A percentile compares a stretch with the other conserved stretches of the same genome.
Evolutionary conservation across 352 stramenopile genomes (phyloP).

Genomic region (Blastocystis sp.): DNA sequence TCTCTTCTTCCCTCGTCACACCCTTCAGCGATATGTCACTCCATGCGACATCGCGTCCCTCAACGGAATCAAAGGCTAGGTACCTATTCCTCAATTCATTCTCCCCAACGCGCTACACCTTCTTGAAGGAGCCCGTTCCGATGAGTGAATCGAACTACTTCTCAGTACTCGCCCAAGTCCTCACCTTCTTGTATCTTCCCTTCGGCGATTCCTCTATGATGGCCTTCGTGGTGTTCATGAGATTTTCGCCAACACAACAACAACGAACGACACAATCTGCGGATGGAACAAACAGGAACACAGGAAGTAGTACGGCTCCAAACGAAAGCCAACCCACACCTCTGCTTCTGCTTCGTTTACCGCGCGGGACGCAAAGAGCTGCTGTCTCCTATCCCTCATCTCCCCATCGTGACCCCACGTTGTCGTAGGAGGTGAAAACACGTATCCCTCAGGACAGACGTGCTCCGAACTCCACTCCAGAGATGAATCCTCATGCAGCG

Average conservation of each 20-base stretch:
- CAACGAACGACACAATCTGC: too few species aligned
- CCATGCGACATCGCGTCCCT: conserved; percentile 98
- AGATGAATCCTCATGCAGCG: not conserved
- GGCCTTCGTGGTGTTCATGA: conserved; percentile 10
- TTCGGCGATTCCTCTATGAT: conserved; percentile 51
- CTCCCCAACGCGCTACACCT: conserved; percentile 76
- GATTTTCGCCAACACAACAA: not conserved
- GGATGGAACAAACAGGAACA: conserved; percentile 37
- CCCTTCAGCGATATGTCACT: conserved; percentile 94
- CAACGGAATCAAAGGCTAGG: conserved; percentile 93
- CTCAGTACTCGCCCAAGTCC: not conserved
- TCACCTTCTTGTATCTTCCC: conserved; percentile 27
- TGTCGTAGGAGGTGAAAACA: conserved; percentile 32
- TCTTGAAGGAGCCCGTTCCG: conserved; percentile 77
- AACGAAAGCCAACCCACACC: conserved; percentile 39
- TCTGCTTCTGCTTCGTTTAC: not conserved
- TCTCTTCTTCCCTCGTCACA: conserved; percentile 86
- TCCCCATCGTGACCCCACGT: not conserved
- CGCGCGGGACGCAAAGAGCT: not conserved
- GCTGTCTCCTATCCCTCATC: conserved; percentile 5
- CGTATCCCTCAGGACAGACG: conserved; percentile 34
- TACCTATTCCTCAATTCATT: conserved; percentile 73
- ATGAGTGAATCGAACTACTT: conserved; percentile 51
- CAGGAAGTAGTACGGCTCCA: conserved; percentile 61
- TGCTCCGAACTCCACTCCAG: not conserved